Evolutionary conservation across 2,329 filamentous ascomycete genomes (phyloP).

Genomic region (Phialocephala subalpina): DNA sequence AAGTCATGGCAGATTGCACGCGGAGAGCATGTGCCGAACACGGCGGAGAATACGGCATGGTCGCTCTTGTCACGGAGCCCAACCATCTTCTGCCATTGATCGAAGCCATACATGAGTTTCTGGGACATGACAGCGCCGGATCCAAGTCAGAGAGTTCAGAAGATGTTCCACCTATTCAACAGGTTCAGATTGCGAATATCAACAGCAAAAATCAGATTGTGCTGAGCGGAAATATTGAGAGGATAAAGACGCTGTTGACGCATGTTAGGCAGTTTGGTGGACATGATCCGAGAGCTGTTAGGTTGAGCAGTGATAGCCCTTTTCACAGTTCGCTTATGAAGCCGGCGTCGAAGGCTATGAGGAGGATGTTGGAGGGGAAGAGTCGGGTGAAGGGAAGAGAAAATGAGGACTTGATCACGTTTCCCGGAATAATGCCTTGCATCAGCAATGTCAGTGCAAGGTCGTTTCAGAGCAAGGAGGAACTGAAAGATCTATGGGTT

Average conservation of each 20-base stretch:
- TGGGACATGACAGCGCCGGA: conserved; percentile 72
- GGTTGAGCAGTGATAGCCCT: conserved; percentile 85
- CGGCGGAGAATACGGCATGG: conserved; percentile 91
- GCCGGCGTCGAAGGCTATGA: conserved; percentile 81
- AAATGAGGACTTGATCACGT: conserved; percentile 72
- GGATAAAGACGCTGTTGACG: conserved; percentile 81
- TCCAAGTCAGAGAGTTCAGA: conserved; percentile 72
- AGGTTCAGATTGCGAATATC: conserved; percentile 91
- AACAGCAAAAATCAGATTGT: conserved; percentile 98
- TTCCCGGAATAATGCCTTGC: conserved; percentile 78
- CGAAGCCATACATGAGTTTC: conserved; percentile 78
- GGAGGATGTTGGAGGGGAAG: conserved; percentile 67
- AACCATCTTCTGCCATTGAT: conserved; percentile 76
- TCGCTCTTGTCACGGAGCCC: conserved; percentile 88
- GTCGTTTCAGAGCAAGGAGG: conserved; percentile 76
- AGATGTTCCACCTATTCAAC: conserved; percentile 78
- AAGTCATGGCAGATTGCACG: conserved; percentile 84
- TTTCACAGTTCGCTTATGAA: conserved; percentile 95
- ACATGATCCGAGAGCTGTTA: conserved; percentile 88
- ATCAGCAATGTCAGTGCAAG: conserved; percentile 86
- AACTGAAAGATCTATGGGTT: conserved; percentile 81
- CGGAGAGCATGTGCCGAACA: conserved; percentile 68
- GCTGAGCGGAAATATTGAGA: conserved; percentile 83
- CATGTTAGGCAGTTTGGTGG: conserved; percentile 90
- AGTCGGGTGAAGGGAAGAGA: conserved; percentile 62